Evolutionary conservation across 306 rosid genomes (phyloP).

Genomic region (Corylus americana): DNA sequence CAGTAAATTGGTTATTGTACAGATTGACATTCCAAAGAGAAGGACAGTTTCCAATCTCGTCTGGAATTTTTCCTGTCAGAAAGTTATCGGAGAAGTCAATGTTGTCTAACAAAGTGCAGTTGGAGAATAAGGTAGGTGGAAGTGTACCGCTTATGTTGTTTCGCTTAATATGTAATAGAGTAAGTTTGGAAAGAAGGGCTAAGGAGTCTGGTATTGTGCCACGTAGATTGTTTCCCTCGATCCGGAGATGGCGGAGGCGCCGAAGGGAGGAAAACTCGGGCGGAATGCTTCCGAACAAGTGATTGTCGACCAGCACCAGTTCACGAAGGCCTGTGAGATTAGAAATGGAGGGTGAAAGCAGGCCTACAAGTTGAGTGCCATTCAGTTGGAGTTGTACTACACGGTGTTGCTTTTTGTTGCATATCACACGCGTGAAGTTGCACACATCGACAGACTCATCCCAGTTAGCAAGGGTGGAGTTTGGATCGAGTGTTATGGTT

Average conservation of each 20-base stretch:
- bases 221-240: slow-evolving; percentile 43
- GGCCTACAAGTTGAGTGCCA: slow-evolving; percentile 43
- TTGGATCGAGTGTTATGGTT: slow-evolving; percentile 47
- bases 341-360: slow-evolving; percentile 56
- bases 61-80: slow-evolving; percentile 52
- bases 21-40: slow-evolving; percentile 54
- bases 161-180: slow-evolving; percentile 18
- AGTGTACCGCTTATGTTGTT: slow-evolving; percentile 45
- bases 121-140: slow-evolving; percentile 59
- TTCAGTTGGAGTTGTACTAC: slow-evolving; percentile 37
- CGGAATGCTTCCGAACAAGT: slow-evolving; percentile 51
- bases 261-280: slow-evolving; percentile 45
- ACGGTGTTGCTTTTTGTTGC: slow-evolving; percentile 44
- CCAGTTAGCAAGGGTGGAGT: slow-evolving; percentile 57
- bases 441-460: slow-evolving; percentile 51
- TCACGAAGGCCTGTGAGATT: slow-evolving; percentile 66
- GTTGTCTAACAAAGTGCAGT: slow-evolving; percentile 42
- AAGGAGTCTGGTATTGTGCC: slow-evolving; percentile 60
- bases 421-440: slow-evolving; percentile 53
- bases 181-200: slow-evolving; percentile 46
- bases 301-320: slow-evolving; percentile 34
- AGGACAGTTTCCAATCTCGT: slow-evolving; percentile 60
- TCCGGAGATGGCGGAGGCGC: slow-evolving; percentile 39
- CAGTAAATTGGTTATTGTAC: slow-evolving; percentile 60
- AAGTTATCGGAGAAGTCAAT: slow-evolving; percentile 59